phyloP scores from a whole-genome alignment of 208 protist species.

The Crithidia sp. region DNA sequence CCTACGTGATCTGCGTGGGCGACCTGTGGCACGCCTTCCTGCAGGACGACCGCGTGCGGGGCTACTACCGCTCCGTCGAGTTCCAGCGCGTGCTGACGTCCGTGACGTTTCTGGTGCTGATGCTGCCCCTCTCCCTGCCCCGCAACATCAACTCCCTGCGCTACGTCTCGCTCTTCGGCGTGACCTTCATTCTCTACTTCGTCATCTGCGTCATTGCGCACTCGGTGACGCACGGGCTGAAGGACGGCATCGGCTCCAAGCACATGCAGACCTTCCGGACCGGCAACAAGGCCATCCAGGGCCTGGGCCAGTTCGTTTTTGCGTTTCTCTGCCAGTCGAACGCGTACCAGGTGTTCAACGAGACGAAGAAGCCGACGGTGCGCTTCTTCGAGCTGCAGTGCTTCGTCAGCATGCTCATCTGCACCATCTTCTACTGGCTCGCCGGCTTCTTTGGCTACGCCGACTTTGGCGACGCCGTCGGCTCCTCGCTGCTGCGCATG shows the following conservation, averaged over 20 bases:
- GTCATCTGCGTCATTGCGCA: constrained; percentile 69
- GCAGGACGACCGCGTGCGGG: constrained; percentile 37
- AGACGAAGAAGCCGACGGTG: constrained; percentile 51
- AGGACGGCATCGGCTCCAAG: constrained; percentile 31
- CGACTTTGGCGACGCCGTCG: constrained; percentile 57
- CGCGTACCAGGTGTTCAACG: constrained; percentile 60
- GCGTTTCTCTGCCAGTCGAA: constrained; percentile 77
- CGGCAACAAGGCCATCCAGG: constrained; percentile 46
- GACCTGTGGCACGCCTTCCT: constrained; percentile 64
- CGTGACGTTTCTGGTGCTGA: constrained; percentile 60
- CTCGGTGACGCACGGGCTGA: constrained; percentile 30
- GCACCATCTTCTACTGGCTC: constrained; percentile 73
- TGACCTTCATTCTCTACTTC: constrained; percentile 75
- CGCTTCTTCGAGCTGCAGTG: constrained; percentile 50
- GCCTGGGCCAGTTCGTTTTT: constrained; percentile 66
- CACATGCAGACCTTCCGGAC: constrained; percentile 37
- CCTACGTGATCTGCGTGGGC: constrained; percentile 71
- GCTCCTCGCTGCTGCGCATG: constrained; percentile 61
- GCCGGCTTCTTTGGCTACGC: constrained; percentile 77
- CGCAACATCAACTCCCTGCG: constrained; percentile 81
- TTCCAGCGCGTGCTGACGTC: constrained; percentile 51
- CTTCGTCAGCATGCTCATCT: constrained; percentile 64
- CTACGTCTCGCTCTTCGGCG: constrained; percentile 70
- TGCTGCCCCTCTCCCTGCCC: constrained; percentile 77
- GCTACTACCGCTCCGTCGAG: constrained; percentile 27